Evolutionary conservation across 129 eudicot genomes (phyloP), one percentile per base, ranked within the genome.

Genomic region (Lonicera japonica): DNA sequence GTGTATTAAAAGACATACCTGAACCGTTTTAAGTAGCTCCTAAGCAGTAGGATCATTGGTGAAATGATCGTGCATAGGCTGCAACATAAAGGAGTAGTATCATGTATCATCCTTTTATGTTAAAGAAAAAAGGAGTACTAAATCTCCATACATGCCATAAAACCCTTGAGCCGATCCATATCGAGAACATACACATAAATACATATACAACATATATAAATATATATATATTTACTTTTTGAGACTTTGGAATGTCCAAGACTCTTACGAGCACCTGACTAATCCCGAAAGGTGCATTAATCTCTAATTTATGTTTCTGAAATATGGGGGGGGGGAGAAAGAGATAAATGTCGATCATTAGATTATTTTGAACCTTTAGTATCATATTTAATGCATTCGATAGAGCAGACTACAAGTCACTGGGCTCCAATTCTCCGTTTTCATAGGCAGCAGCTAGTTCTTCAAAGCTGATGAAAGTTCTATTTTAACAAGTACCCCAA

Each of bases 21-120:
- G 84, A 40, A 91, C 95, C 68, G 73, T 80, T 73, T 84, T 87
- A 62, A 91, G 40, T 54, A 91, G 70, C 5, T 83, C 87, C 73
- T 82, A 87, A 25, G 94, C 94, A 14, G 74, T 73, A 21, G 76
- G 75, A 60, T 87, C 82, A 21, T 70, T 84, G 20, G 73, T 80
- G 61, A 91, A 91, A 76, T 91, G 97, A 70, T 91, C 95, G n/a
- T 94, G 87, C 12, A 90, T 94, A 56, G 97, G 97, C 97, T 83
- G 79, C 74, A 74, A 12, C 52, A 48, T 11, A 72, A 29, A 54
- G 39, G n/a, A 13, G 3, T 3, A 13, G 3, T 3, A 21, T 56
- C 48, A 19, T 21, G 24, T 24, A 13, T 34, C 5, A 61, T 21
- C 15, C 39, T 24, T 24, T 62, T 14, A 40, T 21, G 39, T 1